These are phyloP conservation scores for Auriscalpium orientale DNA, from an alignment of 768 basidiomycete species.

Conservation along the genomic window DNA sequence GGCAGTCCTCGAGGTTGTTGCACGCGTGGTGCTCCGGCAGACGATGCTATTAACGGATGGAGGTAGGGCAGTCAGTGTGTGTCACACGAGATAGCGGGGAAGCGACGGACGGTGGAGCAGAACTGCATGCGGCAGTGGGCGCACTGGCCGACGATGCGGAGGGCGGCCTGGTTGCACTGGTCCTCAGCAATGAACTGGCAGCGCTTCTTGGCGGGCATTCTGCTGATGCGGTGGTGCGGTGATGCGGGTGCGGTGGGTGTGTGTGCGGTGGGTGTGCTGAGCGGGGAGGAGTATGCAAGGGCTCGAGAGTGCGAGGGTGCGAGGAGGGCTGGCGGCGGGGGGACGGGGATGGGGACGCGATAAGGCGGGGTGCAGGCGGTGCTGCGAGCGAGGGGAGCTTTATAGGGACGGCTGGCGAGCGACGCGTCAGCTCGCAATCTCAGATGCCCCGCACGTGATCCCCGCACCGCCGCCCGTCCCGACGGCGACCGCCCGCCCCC, in stretches of 20 bases:
- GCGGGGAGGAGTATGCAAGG: not conserved
- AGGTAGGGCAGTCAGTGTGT: slow-evolving; percentile 13
- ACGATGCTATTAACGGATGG: slow-evolving; percentile 58
- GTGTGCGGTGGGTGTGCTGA: not conserved
- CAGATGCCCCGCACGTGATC: slow-evolving; percentile 5
- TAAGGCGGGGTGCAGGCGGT: not conserved
- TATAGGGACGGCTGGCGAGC: slow-evolving; percentile 10
- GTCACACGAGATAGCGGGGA: not conserved
- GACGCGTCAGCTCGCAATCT: slow-evolving; percentile 18
- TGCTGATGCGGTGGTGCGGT: slow-evolving; percentile 7
- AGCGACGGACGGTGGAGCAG: slow-evolving; percentile 59
- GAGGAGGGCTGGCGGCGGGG: not conserved
- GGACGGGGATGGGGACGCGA: not conserved
- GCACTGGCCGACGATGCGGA: slow-evolving; percentile 82
- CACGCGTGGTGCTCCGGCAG: slow-evolving; percentile 86
- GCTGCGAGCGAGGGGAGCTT: not conserved
- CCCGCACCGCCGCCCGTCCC: not conserved
- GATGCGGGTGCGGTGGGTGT: slow-evolving; percentile 7
- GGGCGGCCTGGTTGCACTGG: slow-evolving; percentile 70
- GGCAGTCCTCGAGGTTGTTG: slow-evolving; percentile 75
- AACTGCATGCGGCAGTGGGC: slow-evolving; percentile 73
- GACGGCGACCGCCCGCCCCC: too few species aligned
- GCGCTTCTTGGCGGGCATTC: slow-evolving; percentile 82
- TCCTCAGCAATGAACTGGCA: slow-evolving; percentile 58
- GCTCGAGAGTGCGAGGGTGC: not conserved